A percentile compares a stretch with the other conserved stretches of the same genome.
These are phyloP conservation scores for Citrus australasica DNA, from an alignment of 345 rosid species.

Conservation along the genomic window DNA sequence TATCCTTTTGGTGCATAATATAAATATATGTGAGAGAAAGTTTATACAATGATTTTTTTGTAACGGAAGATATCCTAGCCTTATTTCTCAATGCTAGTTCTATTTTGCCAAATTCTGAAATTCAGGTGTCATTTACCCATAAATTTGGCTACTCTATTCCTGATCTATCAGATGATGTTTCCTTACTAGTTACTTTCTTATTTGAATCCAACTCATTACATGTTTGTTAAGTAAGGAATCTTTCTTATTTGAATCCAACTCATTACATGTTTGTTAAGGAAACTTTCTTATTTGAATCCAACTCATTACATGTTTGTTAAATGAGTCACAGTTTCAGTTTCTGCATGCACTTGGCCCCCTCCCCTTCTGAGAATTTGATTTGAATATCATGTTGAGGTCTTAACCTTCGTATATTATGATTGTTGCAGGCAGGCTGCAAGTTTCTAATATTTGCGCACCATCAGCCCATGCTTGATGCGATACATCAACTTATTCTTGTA, in stretches of 20 bases:
- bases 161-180: not conserved
- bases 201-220: not conserved
- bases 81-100: not conserved
- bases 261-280: too few relatives aligned
- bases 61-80: not conserved
- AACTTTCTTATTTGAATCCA: not conserved
- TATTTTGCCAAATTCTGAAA: not conserved
- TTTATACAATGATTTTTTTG: not conserved
- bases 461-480: slow-evolving; percentile 74
- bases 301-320: not conserved
- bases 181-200: not conserved
- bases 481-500: slow-evolving; percentile 78
- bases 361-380: not conserved
- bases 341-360: not conserved
- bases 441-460: slow-evolving; percentile 94
- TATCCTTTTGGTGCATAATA: not conserved
- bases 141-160: not conserved
- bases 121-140: not conserved
- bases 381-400: not conserved
- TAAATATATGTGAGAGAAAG: not conserved
- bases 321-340: not conserved
- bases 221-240: too few relatives aligned
- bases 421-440: slow-evolving; percentile 91
- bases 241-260: too few relatives aligned
- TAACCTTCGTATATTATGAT: slow-evolving; percentile 5